A percentile compares a stretch with the other conserved stretches of the same genome.
Conservation (phyloP, 2,329 filamentous ascomycete genomes). For the Rutstroemia sp. region DNA sequence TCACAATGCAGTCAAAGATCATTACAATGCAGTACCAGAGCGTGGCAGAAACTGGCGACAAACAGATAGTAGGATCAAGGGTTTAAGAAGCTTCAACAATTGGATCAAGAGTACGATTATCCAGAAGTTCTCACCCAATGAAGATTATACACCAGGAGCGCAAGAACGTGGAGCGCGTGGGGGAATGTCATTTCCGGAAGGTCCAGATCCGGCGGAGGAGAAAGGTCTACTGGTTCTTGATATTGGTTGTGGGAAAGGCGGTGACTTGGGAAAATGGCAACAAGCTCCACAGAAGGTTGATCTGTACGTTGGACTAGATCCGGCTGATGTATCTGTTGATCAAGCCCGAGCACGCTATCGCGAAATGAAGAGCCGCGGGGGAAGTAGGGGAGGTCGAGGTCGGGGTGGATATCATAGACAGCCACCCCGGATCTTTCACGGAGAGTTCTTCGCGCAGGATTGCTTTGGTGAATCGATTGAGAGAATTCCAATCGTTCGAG, state of each 20-base stretch:
- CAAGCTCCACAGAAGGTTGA: constrained; percentile 85
- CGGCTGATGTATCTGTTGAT: constrained; percentile 83
- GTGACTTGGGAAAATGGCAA: constrained; percentile 94
- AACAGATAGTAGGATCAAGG: constrained; percentile 92
- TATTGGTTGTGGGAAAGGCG: constrained; percentile 94
- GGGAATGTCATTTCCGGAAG: constrained; percentile 27
- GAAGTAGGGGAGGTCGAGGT: constrained; percentile 44
- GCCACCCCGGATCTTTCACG: constrained; percentile 63
- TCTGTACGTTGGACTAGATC: constrained; percentile 89
- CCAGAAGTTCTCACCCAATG: constrained; percentile 85
- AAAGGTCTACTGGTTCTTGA: constrained; percentile 76
- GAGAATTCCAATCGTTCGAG: constrained; percentile 70
- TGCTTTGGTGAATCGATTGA: constrained; percentile 82
- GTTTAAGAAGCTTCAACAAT: constrained; percentile 91
- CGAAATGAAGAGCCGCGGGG: constrained; percentile 57
- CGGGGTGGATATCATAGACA: constrained; percentile 42
- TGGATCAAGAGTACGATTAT: constrained; percentile 98
- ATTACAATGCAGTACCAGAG: constrained; percentile 95
- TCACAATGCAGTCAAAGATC: constrained; percentile 81
- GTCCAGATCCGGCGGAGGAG: constrained; percentile 22
- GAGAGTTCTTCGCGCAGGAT: constrained; percentile 83
- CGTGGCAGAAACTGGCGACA: constrained; percentile 90
- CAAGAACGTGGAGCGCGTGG: constrained; percentile 47
- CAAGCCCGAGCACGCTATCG: constrained; percentile 82
- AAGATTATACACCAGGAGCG: constrained; percentile 60